Conservation (phyloP, 352 stramenopile species). For the Plasmopara viticola region DNA sequence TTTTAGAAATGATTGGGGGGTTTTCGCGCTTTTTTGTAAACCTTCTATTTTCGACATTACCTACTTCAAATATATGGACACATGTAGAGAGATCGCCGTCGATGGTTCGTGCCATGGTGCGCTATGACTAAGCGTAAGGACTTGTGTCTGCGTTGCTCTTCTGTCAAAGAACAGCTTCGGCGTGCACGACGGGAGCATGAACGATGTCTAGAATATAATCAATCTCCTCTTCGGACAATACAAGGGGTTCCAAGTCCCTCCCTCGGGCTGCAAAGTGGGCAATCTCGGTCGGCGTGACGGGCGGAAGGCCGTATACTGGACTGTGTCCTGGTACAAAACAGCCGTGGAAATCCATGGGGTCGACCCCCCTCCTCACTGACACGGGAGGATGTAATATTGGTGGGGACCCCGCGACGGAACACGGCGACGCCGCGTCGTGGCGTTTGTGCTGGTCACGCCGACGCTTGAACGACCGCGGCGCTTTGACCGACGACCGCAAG, state of each 20-base stretch:
- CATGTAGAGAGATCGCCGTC: too few species aligned
- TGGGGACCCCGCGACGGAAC: slow-evolving; percentile 12
- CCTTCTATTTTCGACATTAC: too few species aligned
- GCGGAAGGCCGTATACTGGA: slow-evolving; percentile 11
- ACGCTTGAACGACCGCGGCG: slow-evolving; percentile 21
- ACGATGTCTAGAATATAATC: slow-evolving; percentile 38
- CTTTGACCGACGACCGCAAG: slow-evolving; percentile 29
- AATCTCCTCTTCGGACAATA: slow-evolving; percentile 39
- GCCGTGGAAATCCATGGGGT: slow-evolving; percentile 29
- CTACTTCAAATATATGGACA: too few species aligned
- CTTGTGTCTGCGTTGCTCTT: neutral
- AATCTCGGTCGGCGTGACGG: slow-evolving; percentile 8
- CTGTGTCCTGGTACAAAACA: slow-evolving; percentile 20
- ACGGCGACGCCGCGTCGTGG: slow-evolving; percentile 17
- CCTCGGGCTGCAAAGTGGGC: slow-evolving; percentile 22
- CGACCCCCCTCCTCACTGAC: slow-evolving; percentile 9
- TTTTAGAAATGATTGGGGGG: too few species aligned
- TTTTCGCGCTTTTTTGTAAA: too few species aligned
- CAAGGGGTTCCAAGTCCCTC: slow-evolving; percentile 29
- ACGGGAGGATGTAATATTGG: neutral
- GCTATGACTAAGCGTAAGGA: too few species aligned
- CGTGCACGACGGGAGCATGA: slow-evolving; percentile 10
- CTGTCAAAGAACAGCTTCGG: slow-evolving; percentile 23
- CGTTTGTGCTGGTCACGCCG: slow-evolving; percentile 15
- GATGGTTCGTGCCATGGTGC: too few species aligned